Percentiles rank a stretch among this genome's conserved stretches.
These are phyloP conservation scores for Protomyces macrosporus DNA, from an alignment of 1,139 yeast genomes.

Conservation along the genomic window DNA sequence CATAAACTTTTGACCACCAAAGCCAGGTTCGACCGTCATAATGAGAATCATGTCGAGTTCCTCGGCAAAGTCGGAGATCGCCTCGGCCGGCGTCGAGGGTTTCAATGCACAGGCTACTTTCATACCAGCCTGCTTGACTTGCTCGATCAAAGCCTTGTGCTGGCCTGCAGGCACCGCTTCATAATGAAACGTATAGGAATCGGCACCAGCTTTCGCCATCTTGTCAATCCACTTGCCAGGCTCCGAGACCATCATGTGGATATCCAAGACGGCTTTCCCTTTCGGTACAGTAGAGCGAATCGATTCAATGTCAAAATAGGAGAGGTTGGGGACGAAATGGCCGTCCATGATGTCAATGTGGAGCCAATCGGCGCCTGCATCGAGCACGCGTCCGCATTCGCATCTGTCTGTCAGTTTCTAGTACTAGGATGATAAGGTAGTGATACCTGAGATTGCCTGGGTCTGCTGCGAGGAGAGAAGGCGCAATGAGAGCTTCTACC, in stretches of 20 bases:
- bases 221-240: slow-evolving; percentile 95
- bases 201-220: slow-evolving; percentile 92
- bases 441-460: slow-evolving; percentile 1
- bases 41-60: slow-evolving; percentile 80
- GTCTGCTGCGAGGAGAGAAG: slow-evolving; percentile 81
- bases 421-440: slow-evolving; percentile 50
- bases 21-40: slow-evolving; percentile 46
- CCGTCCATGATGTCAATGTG: slow-evolving; percentile 99
- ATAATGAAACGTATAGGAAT: slow-evolving; percentile 91
- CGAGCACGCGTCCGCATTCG: slow-evolving; percentile 75
- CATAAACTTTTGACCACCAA: slow-evolving; percentile 85
- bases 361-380: slow-evolving; percentile 85
- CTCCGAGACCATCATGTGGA: slow-evolving; percentile 88
- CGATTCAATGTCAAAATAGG: slow-evolving; percentile 81
- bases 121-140: slow-evolving; percentile 76
- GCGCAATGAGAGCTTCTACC: slow-evolving; percentile 70
- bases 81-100: slow-evolving; percentile 90
- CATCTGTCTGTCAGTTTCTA: slow-evolving; percentile 65
- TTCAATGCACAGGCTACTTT: slow-evolving; percentile 92
- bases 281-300: slow-evolving; percentile 73
- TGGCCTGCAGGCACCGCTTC: slow-evolving; percentile 71
- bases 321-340: slow-evolving; percentile 92
- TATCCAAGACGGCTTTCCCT: slow-evolving; percentile 76
- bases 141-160: slow-evolving; percentile 53
- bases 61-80: slow-evolving; percentile 66